Base-by-base conservation (phyloP, 495 filamentous ascomycete species). In the Xylaria telfairii region DNA sequence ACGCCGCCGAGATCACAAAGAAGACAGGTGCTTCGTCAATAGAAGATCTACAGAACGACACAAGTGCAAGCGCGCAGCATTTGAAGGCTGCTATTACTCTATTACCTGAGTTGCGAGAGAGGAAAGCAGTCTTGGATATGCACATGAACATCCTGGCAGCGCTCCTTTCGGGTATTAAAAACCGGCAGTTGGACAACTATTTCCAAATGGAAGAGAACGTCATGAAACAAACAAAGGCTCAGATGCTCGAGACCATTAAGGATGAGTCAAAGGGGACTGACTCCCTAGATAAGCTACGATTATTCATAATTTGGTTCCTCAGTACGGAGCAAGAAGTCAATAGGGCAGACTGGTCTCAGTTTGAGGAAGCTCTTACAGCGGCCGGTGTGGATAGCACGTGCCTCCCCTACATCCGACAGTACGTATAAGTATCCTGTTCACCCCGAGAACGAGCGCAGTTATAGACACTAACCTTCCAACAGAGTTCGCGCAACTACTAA, bases 141-240 rank as follows among this genome's bases (percentile, higher is more conserved):
- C 96, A 99, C 80, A 99, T 99, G 96, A 97, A 97, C 78, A 97
- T 97, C 68, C 88, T 93, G n/a, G 93, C 93, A 10, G 90, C 92
- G 19, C 80, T 97, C 9, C 82, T 97, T 57, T 92, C 92, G 72
- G 94, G 94, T 1, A 96, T 97, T 79, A 96, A 97, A 80, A 94
- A 95, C 72, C 90, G 96, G 3, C 94, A 98, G 78, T 82, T 99
- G 28, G 96, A 99, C 78, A 95, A 95, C 76, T 99, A 92, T 83
- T 98, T 94, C 83, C 93, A 98, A 80, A 86, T 97, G 30, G 96
- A 99, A 76, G 94, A 99, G 79, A 93, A 90, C 73, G 92, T 98
- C 73, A 92, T 90, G 77, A 98, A 96, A 80, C 93, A 97, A 80
- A 92, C 90, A 64, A 97, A 97, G 81, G 81, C 89, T 1, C 95